These are phyloP conservation scores for Yarrowia divulgata DNA, from an alignment of 805 yeast species.

Conservation along the genomic window DNA sequence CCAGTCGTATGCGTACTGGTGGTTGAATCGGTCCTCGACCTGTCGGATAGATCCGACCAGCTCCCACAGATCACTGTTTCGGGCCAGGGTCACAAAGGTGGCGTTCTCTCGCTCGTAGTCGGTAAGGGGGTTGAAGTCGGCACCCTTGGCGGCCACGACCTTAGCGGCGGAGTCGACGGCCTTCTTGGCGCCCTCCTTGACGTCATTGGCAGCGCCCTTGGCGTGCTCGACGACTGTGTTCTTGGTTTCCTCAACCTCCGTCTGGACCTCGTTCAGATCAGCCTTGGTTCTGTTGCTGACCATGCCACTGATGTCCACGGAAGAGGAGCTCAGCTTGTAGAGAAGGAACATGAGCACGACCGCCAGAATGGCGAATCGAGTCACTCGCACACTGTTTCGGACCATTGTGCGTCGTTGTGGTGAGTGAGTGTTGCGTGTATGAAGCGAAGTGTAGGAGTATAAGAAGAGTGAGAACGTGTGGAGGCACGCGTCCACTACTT, in stretches of 20 bases:
- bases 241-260: conserved; percentile 20
- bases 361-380: conserved; percentile 51
- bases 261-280: conserved; percentile 8
- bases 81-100: conserved; percentile 64
- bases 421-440: neutral
- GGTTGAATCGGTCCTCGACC: conserved; percentile 83
- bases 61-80: conserved; percentile 69
- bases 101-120: conserved; percentile 52
- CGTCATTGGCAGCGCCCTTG: conserved; percentile 40
- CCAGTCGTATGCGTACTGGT: conserved; percentile 84
- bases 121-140: conserved; percentile 37
- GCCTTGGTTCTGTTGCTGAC: conserved; percentile 31
- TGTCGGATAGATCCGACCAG: conserved; percentile 67
- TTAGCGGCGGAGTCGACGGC: conserved; percentile 29
- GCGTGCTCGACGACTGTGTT: conserved; percentile 15
- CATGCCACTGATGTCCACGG: conserved; percentile 24
- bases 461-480: conserved; percentile 15
- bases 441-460: conserved; percentile 17
- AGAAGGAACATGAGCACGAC: conserved; percentile 48
- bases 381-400: conserved; percentile 50
- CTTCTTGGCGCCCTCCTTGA: conserved; percentile 31
- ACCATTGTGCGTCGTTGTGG: conserved; percentile 45
- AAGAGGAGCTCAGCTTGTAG: conserved; percentile 45
- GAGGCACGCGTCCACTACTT: conserved; percentile 30
- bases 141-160: conserved; percentile 34